Conservation (phyloP, 192 early-diverging fungal species). For the Coemansia sp. region DNA sequence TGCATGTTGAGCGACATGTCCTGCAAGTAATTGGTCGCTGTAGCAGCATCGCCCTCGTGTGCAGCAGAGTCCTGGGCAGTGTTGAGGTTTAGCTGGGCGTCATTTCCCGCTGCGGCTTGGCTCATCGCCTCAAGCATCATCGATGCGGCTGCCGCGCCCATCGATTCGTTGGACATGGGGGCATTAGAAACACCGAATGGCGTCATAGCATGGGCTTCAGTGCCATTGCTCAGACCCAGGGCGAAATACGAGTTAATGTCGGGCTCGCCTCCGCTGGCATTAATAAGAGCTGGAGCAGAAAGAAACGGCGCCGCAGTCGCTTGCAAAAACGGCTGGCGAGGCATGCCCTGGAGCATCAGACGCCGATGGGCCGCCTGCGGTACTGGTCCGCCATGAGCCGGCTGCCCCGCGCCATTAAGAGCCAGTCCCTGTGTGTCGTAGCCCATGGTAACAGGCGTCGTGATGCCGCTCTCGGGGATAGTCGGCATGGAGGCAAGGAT, state of each 20-base stretch:
- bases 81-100: background rate
- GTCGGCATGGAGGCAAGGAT: constrained; percentile 28
- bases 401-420: background rate
- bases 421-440: constrained; percentile 1
- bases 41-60: background rate
- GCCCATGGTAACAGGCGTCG: constrained; percentile 10
- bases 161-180: background rate
- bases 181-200: constrained; percentile 10
- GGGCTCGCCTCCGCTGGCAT: constrained; percentile 42
- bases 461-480: constrained; percentile 22
- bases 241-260: constrained; percentile 46
- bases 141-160: constrained; percentile 8
- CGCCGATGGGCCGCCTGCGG: constrained; percentile 9
- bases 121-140: constrained; percentile 23
- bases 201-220: constrained; percentile 10
- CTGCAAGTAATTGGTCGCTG: background rate
- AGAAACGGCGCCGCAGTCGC: constrained; percentile 32
- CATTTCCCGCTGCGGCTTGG: constrained; percentile 14
- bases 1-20: constrained; percentile 38
- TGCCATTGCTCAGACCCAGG: constrained; percentile 13
- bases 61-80: background rate
- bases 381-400: background rate
- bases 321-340: background rate
- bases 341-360: constrained; percentile 6
- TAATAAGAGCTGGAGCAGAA: constrained; percentile 50